Base-by-base conservation (phyloP, 2,329 filamentous ascomycete species). In the Colletotrichum sublineola region DNA sequence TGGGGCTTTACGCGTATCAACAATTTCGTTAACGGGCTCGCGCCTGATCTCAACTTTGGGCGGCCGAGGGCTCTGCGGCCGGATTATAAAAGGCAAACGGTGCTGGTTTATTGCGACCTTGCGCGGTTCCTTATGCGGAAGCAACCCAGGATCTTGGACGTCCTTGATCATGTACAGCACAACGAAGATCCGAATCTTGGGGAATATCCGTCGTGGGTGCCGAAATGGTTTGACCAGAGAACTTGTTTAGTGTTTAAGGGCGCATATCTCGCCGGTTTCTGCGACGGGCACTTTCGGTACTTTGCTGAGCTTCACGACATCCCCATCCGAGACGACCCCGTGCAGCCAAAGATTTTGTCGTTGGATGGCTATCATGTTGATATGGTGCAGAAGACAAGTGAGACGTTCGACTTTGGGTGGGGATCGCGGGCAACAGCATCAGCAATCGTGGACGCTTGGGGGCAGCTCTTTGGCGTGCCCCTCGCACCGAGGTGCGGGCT, bases 201-300 rank as follows among this genome's bases (percentile, higher is more conserved):
- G n/a, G 68, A 63, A 5, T 74, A 67, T 44, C 74, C 72, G 4
- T 74, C 72, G 20, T 75, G 72, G 74, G 68, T 74, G 18, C 74
- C 74, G 24, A 74, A 74, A 40, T 74, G 74, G 72, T 73, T 74
- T 36, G 68, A 74, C n/a, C 31, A 11, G n/a, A 60, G 58, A 15
- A 63, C 61, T 2, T 74, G 38, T 5, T 55, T 62, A 18, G 65
- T 67, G 7, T 68, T 74, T 29, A 66, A 53, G 33, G 72, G 61
- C 5, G 73, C 61, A 15, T 73, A 57, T 55, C 53, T 74, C 46
- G 68, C 74, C 31, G 74, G 74, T 9, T 66, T 74, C 20, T 73
- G 68, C 11, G 66, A 64, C 24, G 68, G 68, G 14, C 72, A 67
- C 11, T 66, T 61, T 29, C 72, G 60, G 11, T 64, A 72, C 14